Percentiles rank a stretch among this genome's conserved stretches.
These are phyloP conservation scores for Diaporthe amygdali DNA, from an alignment of 2,329 filamentous ascomycete species.

Conservation along the genomic window DNA sequence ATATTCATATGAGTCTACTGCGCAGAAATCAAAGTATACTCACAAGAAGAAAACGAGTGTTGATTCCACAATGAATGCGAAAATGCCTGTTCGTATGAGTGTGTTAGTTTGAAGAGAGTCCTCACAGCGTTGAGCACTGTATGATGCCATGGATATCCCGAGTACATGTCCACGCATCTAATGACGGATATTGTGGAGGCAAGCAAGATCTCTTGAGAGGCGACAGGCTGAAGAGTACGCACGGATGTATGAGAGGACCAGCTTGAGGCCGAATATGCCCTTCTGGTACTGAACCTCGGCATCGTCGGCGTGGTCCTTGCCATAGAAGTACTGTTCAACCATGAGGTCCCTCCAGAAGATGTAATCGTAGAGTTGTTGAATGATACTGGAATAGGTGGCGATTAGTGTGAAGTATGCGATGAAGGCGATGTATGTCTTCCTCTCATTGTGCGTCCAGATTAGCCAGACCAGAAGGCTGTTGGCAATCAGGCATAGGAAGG, in stretches of 20 bases:
- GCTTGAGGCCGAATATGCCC: conserved; percentile 21
- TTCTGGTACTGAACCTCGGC: conserved; percentile 24
- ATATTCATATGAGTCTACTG: too few relatives aligned
- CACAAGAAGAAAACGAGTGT: conserved; percentile 24
- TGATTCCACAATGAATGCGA: conserved; percentile 19
- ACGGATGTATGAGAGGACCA: conserved; percentile 21
- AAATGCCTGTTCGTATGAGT: neutral
- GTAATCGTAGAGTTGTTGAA: conserved; percentile 23
- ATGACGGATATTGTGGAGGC: too few relatives aligned
- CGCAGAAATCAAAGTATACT: neutral
- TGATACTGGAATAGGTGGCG: conserved; percentile 16
- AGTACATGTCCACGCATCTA: too few relatives aligned
- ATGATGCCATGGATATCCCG: neutral
- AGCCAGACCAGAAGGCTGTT: conserved; percentile 20
- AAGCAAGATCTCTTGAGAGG: neutral
- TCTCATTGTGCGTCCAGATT: conserved; percentile 21
- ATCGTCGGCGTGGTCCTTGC: conserved; percentile 7
- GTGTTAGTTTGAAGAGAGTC: neutral
- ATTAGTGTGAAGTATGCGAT: conserved; percentile 24
- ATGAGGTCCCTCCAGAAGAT: conserved; percentile 19
- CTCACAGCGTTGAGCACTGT: too few relatives aligned
- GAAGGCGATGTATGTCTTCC: conserved; percentile 23
- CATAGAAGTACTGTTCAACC: conserved; percentile 18
- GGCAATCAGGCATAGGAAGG: conserved; percentile 15
- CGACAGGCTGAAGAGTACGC: neutral